Conservation (phyloP, 495 filamentous ascomycete genomes). For the Penicillium macrosclerotiorum region DNA sequence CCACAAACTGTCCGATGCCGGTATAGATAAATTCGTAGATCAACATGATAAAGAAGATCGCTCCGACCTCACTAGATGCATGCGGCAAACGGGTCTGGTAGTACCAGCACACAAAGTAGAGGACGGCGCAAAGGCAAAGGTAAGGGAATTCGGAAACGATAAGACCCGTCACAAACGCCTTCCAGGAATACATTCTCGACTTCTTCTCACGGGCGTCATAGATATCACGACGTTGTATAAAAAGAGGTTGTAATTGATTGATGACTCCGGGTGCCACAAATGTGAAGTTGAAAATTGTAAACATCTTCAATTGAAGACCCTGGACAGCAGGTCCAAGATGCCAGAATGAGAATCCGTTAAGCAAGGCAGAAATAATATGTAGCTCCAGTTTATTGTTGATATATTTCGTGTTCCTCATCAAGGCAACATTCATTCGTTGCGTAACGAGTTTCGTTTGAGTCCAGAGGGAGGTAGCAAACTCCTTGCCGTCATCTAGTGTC, state of each 20-base stretch:
- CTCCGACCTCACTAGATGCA: not conserved
- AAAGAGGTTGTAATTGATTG: constrained; percentile 49
- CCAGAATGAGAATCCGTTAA: constrained; percentile 40
- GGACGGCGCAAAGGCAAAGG: constrained; percentile 39
- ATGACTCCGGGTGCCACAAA: constrained; percentile 31
- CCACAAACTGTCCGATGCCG: not conserved
- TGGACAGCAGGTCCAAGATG: constrained; percentile 20
- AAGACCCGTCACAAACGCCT: constrained; percentile 45
- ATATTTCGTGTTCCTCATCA: constrained; percentile 61
- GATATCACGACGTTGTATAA: constrained; percentile 47
- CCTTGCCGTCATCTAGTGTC: constrained; percentile 30
- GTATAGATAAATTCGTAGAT: not conserved
- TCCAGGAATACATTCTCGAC: constrained; percentile 50
- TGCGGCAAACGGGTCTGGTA: constrained; percentile 7
- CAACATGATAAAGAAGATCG: not conserved
- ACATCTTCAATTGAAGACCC: constrained; percentile 19
- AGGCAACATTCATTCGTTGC: constrained; percentile 52
- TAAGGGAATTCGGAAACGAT: constrained; percentile 51
- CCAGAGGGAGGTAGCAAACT: constrained; percentile 56
- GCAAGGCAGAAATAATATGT: constrained; percentile 26
- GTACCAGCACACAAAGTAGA: constrained; percentile 51
- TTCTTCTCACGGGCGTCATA: constrained; percentile 50
- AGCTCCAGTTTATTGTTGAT: constrained; percentile 55
- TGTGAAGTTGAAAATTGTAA: constrained; percentile 46
- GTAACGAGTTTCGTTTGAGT: constrained; percentile 53